Base-by-base conservation (phyloP, 352 stramenopile genomes). In the Phytophthora citricola region DNA sequence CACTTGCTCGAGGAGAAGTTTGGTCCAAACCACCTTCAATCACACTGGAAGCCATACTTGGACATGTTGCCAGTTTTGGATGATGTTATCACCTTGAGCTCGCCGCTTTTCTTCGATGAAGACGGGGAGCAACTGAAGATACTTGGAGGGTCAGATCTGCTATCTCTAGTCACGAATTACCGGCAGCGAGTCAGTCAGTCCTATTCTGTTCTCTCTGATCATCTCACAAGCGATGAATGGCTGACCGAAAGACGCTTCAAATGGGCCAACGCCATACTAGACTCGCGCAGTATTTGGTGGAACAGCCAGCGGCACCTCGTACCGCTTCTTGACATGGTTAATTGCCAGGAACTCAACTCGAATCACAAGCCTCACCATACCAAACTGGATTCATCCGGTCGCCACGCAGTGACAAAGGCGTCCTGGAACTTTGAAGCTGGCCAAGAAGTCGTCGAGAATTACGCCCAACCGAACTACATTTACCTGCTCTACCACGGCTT, bases 201-300 rank as follows among this genome's bases (percentile, higher is more conserved):
- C 0, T 74, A 56, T 51, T 12, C 20, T 38, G 4, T 22, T 45
- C 53, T 74, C 29, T 58, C 43, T 3, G 24, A 67, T 38, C 12
- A 58, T 5, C 8, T 77, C 2, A 20, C 5, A 51, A 56, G 20
- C 22, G 7, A 48, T n/a, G 32, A 63, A 10, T 90, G 91, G 70
- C 70, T 96, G 22, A 92, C 83, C 0, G 66, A 74, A 38, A 55
- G 74, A 17, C 71, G 73, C 22, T 97, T 97, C 55, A 60, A 62
- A 10, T 98, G 90, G 89, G 93, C 91, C 5, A 86, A 76, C 31
- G 83, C 84, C 9, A 92, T 97, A 15, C 74, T 98, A 11, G 93
- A 98, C 69, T 96, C 83, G 10, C 85, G 95, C 32, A 92, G 79
- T 48, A 98, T 99, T 75, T 98, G 94, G 94, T 98, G 94, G 94